phyloP scores from a whole-genome alignment of 495 filamentous ascomycete species.

The Saxophila tyrrhenica region DNA sequence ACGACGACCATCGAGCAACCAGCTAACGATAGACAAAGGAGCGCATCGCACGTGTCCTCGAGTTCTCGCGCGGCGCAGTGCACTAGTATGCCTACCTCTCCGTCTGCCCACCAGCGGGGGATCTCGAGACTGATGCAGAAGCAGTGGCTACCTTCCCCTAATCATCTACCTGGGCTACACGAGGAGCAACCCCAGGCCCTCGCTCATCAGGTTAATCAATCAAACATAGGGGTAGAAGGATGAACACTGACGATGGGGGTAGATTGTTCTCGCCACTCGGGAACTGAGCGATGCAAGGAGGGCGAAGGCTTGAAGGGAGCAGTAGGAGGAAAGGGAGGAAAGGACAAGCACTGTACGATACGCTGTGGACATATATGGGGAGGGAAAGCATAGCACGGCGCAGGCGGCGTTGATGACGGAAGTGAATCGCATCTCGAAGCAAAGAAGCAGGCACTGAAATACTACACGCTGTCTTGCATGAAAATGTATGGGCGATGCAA shows the following conservation, averaged over 20 bases:
- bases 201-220: conserved; percentile 75
- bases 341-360: neutral
- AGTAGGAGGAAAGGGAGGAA: neutral
- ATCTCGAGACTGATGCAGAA: neutral
- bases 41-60: conserved; percentile 89
- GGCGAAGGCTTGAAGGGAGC: neutral
- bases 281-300: neutral
- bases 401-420: neutral
- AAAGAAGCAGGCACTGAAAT: neutral
- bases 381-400: neutral
- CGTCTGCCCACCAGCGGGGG: too few species aligned
- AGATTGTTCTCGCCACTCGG: conserved; percentile 34
- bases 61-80: conserved; percentile 86
- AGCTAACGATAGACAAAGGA: conserved; percentile 46
- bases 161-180: conserved; percentile 97
- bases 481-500: too few species aligned
- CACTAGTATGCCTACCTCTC: conserved; percentile 61
- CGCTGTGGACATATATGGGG: neutral
- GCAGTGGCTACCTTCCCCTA: conserved; percentile 87
- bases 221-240: too few species aligned
- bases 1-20: neutral
- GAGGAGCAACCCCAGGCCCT: conserved; percentile 78
- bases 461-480: too few species aligned
- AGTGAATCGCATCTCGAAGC: neutral
- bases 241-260: neutral